Evolutionary conservation across 129 eudicot genomes (phyloP), one percentile per base, ranked within the genome.

Genomic region (Artemisia annua): DNA sequence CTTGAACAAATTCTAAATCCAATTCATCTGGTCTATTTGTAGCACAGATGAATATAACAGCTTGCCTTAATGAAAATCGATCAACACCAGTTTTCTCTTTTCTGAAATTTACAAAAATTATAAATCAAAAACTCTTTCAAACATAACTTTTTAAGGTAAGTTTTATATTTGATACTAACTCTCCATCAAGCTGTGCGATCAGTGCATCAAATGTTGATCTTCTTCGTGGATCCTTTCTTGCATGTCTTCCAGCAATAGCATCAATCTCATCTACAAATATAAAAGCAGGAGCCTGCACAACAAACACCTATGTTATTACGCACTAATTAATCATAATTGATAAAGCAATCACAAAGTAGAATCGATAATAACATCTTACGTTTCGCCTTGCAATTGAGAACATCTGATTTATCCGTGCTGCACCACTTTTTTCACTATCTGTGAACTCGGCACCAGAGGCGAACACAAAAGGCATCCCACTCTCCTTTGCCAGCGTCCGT

Each of bases 401-500:
- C 89, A 94, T 76, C 58, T 94, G 87, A 72, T 90, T 89, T 50
- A 94, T 94, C 66, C 91, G 88, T 72, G 90, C 86, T 74, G 89
- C 91, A 67, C 98, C 98, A 78, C 97, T 87, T 83, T 76, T 90
- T 81, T 90, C 92, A 78, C 88, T 94, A 82, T 93, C 98, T n/a
- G 95, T 80, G 69, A 94, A 94, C 85, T 94, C 98, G 9, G 98
- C 98, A 77, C 96, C 98, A 46, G 98, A 94, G 43, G 97, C 97
- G 52, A 85, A 94, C 56, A 94, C 97, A 84, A 94, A 90, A 6
- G 98, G 98, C 89, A 94, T 70, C 63, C 98, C 98, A 48, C 98
- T 87, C 84, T 86, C 85, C 73, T 94, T 90, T 66, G 98, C 88
- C 65, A 94, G 87, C n/a, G 98, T 86, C 20, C 98, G 83, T 10